Evolutionary conservation across 2,329 filamentous ascomycete genomes (phyloP), one percentile per base, ranked within the genome.

Genomic region (Pseudogymnoascus sp.): DNA sequence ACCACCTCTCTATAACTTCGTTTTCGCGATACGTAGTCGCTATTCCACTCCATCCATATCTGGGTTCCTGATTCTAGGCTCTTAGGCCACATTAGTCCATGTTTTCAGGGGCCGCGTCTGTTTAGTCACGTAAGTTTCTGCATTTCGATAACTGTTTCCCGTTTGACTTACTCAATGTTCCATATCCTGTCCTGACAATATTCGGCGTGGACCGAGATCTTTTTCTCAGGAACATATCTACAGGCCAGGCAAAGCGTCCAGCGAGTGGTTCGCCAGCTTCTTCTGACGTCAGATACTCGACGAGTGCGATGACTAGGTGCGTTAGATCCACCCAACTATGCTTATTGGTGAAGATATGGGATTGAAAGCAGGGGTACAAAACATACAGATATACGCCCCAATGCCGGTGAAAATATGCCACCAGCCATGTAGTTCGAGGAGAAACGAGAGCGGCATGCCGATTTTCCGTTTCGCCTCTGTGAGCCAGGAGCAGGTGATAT

Each of bases 331-430:
- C 29, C 59, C 59, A 62, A 8, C n/a, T 3, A n/a, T 42, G 8
- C 12, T 18, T 31, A 13, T 60, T 36, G 12, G 18, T 29, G 18
- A 3, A 39, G 18, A 5, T 9, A 40, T 2, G 21, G 18, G 13
- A 8, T 15, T 25, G 35, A 37, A 33, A 27, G 8, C 21, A 21
- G 21, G 21, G 21, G 21, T 18, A 6, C 39, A n/a, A 18, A 42
- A 68, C 67, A 8, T 62, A 71, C 69, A 71, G 13, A 71, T 71
- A 66, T 72, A 72, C 42, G 82, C 82, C 0, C 81, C 79, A 18
- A 82, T 73, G 0, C 81, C 84, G 0, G 83, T 87, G 27, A 85
- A 72, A 13, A 86, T 72, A 66, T 87, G 84, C 84, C 84, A 87
- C 84, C 83, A 86, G 0, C 82, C 84, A 67, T 86, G 84, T 12